Base-by-base conservation (phyloP, 1,139 yeast species). In the Pichiaceae sp. region DNA sequence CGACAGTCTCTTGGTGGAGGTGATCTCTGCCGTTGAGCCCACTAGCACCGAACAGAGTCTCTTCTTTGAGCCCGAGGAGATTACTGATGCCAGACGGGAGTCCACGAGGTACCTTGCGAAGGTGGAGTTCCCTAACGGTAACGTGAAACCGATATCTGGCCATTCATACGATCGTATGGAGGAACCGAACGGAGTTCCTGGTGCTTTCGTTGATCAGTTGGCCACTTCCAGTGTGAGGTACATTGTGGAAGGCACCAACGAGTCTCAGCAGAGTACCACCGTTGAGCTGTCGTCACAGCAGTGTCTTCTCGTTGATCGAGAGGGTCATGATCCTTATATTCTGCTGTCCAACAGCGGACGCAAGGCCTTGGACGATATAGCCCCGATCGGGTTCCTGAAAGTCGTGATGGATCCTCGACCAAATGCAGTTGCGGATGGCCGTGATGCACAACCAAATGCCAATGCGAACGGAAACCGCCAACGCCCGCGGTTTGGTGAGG, bases 261-360 rank as follows among this genome's bases (percentile, higher is more conserved):
- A 36, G 21, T 45, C 39, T 9, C 42, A 44, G 7, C 34, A 41
- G 6, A 33, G 38, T 14, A 29, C 33, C 4, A 29, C 30, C n/a
- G 62, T 62, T 2, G 37, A 41, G 2, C 51, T 69, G 36, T 61
- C 57, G 37, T 53, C 68, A 0, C 63, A 67, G 9, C 70, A 70
- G 36, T 67, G 73, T 42, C 65, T 69, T 14, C 45, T 69, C 4
- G 70, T 68, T 4, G 68, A 66, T 36, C 50, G 57, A 23, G 45
- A 43, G 4, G 34, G 38, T 3, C 39, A 38, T 37, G 53, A 51
- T n/a, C 72, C 73, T 2, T 69, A 68, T 37, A 38, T 68, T 8
- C 48, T 68, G 31, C 39, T 69, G 17, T 67, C 59, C 39, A 59
- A 60, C 3, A 43, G 64, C 4, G 75, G 68, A 0, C 43, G 56